Conservation (phyloP, 2,329 filamentous ascomycete genomes). For the Myriosclerotinia scirpicola region DNA sequence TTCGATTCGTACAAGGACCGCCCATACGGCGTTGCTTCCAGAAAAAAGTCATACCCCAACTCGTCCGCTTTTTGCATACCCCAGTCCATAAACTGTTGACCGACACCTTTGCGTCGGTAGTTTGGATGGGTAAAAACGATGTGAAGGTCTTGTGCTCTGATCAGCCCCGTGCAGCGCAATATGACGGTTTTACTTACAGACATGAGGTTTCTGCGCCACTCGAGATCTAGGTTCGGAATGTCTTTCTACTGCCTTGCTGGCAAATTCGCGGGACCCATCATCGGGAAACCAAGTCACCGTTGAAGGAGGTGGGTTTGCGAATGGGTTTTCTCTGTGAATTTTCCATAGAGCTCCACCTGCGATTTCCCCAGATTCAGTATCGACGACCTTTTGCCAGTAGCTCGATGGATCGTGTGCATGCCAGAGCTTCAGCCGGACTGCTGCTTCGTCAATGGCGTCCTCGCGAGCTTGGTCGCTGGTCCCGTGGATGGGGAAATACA, state of each 20-base stretch:
- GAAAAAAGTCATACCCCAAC: conserved; percentile 12
- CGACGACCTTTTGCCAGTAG: conserved; percentile 23
- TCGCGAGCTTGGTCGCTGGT: conserved; percentile 17
- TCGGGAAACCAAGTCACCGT: conserved; percentile 21
- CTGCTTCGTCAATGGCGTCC: conserved; percentile 23
- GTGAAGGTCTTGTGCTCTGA: conserved; percentile 18
- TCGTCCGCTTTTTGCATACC: conserved; percentile 20
- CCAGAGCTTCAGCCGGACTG: conserved; percentile 23
- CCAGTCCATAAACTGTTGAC: conserved; percentile 16
- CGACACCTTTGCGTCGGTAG: conserved; percentile 23
- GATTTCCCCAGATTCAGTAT: conserved; percentile 20
- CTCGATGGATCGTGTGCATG: conserved; percentile 20
- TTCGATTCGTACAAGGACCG: conserved; percentile 22
- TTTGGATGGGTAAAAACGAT: conserved; percentile 23
- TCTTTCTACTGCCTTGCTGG: conserved; percentile 12
- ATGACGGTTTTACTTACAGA: conserved; percentile 21
- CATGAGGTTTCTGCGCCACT: conserved; percentile 15
- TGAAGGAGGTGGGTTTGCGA: not conserved
- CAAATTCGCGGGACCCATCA: conserved; percentile 18
- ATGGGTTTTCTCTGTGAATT: conserved; percentile 21
- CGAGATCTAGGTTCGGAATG: conserved; percentile 15
- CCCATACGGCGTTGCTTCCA: conserved; percentile 22
- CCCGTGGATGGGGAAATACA: conserved; percentile 22
- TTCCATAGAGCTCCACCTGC: conserved; percentile 21
- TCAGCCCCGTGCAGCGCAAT: conserved; percentile 1